A percentile compares a stretch with the other conserved stretches of the same genome.
Conservation (phyloP, 805 yeast genomes). For the Starmerella gropengiesseri region DNA sequence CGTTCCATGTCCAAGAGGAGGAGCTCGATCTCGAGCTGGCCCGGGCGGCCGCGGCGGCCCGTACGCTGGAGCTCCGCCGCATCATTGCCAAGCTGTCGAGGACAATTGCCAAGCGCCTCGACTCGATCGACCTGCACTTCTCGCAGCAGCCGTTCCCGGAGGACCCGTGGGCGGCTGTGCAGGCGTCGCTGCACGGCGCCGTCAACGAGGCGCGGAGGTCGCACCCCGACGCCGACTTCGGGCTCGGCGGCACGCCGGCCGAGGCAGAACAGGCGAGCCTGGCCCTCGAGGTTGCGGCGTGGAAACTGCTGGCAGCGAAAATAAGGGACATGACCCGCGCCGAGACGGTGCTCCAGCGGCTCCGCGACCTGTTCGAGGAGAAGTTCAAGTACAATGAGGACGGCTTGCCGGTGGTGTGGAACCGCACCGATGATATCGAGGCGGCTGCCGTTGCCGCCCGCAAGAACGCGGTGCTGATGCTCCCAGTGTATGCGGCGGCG, state of each 20-base stretch:
- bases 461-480: constrained; percentile 41
- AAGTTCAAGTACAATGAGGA: constrained; percentile 70
- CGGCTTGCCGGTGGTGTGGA: constrained; percentile 76
- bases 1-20: constrained; percentile 21
- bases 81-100: constrained; percentile 37
- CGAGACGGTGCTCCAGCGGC: constrained; percentile 51
- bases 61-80: constrained; percentile 25
- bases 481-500: constrained; percentile 54
- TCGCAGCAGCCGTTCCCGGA: constrained; percentile 37
- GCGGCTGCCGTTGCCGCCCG: constrained; percentile 50
- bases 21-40: constrained; percentile 29
- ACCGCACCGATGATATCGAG: constrained; percentile 62
- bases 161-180: constrained; percentile 57
- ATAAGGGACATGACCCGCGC: constrained; percentile 53
- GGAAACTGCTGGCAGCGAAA: constrained; percentile 52
- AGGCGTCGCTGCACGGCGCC: constrained; percentile 35
- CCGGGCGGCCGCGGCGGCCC: constrained; percentile 29
- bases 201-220: constrained; percentile 27
- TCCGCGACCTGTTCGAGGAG: constrained; percentile 75
- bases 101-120: constrained; percentile 24
- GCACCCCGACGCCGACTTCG: constrained; percentile 36
- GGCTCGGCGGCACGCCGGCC: constrained; percentile 44
- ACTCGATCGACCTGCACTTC: constrained; percentile 29
- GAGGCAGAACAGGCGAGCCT: constrained; percentile 35
- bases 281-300: constrained; percentile 45